Percentiles rank a stretch among this genome's conserved stretches.
These are phyloP conservation scores for Austroboletus novae-zelandiae DNA, from an alignment of 1,284 basidiomycete genomes.

Conservation along the genomic window DNA sequence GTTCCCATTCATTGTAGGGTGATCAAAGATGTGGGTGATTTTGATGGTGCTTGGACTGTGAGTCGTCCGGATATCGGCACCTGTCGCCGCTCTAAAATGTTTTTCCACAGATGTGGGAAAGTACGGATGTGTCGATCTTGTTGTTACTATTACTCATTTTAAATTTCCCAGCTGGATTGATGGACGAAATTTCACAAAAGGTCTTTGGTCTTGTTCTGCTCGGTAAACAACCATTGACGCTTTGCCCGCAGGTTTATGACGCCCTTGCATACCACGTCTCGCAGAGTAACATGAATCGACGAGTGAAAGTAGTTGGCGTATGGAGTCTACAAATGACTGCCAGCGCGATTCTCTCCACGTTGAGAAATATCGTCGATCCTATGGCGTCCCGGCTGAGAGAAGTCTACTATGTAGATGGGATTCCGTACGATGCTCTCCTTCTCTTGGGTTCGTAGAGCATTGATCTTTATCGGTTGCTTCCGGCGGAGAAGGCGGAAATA, in stretches of 20 bases:
- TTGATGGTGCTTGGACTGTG: conserved; percentile 90
- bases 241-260: conserved; percentile 64
- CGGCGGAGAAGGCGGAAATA: background rate
- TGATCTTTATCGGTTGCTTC: conserved; percentile 10
- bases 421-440: conserved; percentile 32
- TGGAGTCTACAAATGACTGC: conserved; percentile 80
- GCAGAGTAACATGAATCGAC: conserved; percentile 81
- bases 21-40: conserved; percentile 75
- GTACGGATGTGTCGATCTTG: conserved; percentile 41
- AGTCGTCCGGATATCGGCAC: conserved; percentile 31
- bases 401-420: conserved; percentile 37
- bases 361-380: conserved; percentile 58
- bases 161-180: conserved; percentile 61
- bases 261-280: conserved; percentile 91
- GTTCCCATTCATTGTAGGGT: conserved; percentile 90
- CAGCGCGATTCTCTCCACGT: conserved; percentile 57
- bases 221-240: conserved; percentile 2
- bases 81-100: conserved; percentile 11
- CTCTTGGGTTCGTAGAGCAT: conserved; percentile 22
- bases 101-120: conserved; percentile 74
- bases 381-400: conserved; percentile 47
- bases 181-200: conserved; percentile 79
- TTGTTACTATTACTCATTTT: conserved; percentile 15
- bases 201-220: conserved; percentile 33
- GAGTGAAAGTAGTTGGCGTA: conserved; percentile 82